Conservation (phyloP, 2,329 filamentous ascomycete genomes). For the Fusarium algeriense region DNA sequence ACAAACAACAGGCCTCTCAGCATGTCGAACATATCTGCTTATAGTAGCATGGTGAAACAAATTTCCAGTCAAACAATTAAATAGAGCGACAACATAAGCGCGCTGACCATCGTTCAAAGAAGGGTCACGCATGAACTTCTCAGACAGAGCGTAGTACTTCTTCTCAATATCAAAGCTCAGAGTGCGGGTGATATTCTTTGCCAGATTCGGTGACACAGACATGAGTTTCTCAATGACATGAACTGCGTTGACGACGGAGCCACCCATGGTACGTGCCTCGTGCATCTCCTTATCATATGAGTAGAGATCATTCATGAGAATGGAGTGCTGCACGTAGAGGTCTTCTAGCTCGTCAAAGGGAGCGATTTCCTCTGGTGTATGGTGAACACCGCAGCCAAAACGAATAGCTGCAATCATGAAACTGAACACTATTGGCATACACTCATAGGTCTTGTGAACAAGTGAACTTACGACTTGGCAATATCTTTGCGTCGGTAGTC, state of each 20-base stretch:
- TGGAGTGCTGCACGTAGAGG: constrained; percentile 16
- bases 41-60: constrained; percentile 26
- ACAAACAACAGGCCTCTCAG: background rate
- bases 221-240: constrained; percentile 14
- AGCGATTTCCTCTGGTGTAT: constrained; percentile 2
- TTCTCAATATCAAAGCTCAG: constrained; percentile 26
- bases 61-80: constrained; percentile 16
- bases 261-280: background rate
- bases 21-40: constrained; percentile 21
- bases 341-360: constrained; percentile 14
- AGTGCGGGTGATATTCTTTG: constrained; percentile 4
- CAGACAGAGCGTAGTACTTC: constrained; percentile 16
- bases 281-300: constrained; percentile 30
- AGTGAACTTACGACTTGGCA: constrained; percentile 6
- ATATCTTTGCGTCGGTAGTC: constrained; percentile 13
- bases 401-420: constrained; percentile 30
- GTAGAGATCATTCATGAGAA: constrained; percentile 23
- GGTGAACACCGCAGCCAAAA: constrained; percentile 10
- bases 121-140: constrained; percentile 2
- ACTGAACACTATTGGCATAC: background rate
- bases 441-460: rapidly evolving
- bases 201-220: background rate
- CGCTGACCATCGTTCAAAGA: background rate
- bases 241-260: constrained; percentile 22
- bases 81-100: background rate